Evolutionary conservation across 164 flowering plant genomes (phyloP).

Genomic region (Cinnamomum micranthum): DNA sequence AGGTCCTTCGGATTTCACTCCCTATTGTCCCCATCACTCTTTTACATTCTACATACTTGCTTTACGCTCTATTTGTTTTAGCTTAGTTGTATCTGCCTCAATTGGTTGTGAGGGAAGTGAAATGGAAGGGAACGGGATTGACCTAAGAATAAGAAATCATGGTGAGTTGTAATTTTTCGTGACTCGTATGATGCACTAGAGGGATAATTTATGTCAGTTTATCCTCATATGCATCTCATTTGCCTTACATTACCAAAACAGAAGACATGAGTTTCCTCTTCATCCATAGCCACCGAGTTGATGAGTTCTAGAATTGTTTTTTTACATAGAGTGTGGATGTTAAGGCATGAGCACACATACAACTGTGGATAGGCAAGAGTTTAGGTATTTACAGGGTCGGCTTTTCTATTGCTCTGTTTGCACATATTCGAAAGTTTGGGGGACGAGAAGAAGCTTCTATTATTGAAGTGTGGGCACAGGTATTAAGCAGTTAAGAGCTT

Average conservation of each 20-base stretch:
- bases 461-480: no score
- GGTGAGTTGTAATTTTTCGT: not conserved
- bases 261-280: not conserved
- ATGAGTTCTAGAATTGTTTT: no score
- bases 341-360: no score
- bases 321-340: no score
- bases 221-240: not conserved
- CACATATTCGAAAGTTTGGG: no score
- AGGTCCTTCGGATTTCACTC: not conserved
- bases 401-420: no score
- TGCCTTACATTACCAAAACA: not conserved
- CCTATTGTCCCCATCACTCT: not conserved
- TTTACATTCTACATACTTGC: not conserved
- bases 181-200: not conserved
- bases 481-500: no score
- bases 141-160: not conserved
- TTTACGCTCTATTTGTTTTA: not conserved
- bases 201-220: not conserved
- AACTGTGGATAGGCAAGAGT: no score
- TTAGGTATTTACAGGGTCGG: no score
- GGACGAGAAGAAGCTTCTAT: no score
- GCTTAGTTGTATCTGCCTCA: slow-evolving; percentile 1
- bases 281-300: not conserved
- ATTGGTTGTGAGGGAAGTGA: slow-evolving; percentile 2
- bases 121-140: not conserved